Evolutionary conservation across 495 filamentous ascomycete species (phyloP), one percentile per base, ranked within the genome.

Genomic region (Neurospora sublineolata): DNA sequence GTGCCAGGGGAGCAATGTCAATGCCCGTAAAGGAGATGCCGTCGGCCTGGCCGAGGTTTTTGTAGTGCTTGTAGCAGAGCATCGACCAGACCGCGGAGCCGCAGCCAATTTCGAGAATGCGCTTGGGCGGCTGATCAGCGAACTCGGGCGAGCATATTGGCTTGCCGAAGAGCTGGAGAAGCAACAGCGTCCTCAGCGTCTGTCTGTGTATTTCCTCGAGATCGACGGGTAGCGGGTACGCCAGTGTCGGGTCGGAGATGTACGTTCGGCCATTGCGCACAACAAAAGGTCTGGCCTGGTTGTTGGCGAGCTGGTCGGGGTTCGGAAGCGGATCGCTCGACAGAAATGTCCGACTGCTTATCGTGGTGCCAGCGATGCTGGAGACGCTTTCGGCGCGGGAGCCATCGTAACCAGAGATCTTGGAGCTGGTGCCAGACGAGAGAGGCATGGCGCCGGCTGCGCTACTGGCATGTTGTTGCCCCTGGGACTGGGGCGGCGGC

Each of bases 51-150:
- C 91, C 92, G 27, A 84, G 84, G 36, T 84, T 84, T 46, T 84
- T 83, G 75, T 94, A 91, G 79, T 92, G 89, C 30, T 91, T 86
- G 79, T 94, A 90, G 79, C 92, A 95, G 81, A 91, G 86, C 78
- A 91, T 90, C 73, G 92, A 94, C 94, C 94, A 97, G 73, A 94
- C 89, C 37, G 89, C 94, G 18, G 91, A 91, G 8, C 94, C 94
- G 80, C 94, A 98, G 41, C 91, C 93, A 69, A 97, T 80, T 76
- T 98, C 94, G 64, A 98, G 83, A 23, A 98, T 89, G 72, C 89
- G 90, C 74, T 85, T 84, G 0, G 94, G 94, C 27, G 91, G 90
- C 68, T 86, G 86, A 73, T 87, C 84, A 40, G 85, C 80, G 46
- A 90, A 83, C 52, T 85, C 84, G 14, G 91, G 90, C 16, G 89